Percentiles rank a stretch among this genome's conserved stretches.
These are phyloP conservation scores for Boletus reticuloceps DNA, from an alignment of 768 basidiomycete species.

Conservation along the genomic window DNA sequence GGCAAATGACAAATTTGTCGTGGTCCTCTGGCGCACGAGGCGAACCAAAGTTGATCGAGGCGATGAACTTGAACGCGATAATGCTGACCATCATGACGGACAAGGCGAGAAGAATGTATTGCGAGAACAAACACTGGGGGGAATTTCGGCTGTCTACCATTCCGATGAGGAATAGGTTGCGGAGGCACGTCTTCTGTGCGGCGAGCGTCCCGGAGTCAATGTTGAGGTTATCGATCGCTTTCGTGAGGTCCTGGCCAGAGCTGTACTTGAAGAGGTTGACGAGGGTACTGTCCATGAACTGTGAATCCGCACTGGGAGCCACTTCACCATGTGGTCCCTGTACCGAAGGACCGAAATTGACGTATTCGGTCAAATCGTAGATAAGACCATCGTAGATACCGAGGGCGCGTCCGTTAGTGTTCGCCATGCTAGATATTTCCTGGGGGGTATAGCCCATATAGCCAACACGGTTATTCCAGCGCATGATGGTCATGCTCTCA, in stretches of 20 bases:
- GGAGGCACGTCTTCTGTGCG: constrained; percentile 82
- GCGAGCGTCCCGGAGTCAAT: constrained; percentile 60
- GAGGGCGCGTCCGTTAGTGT: constrained; percentile 50
- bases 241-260: constrained; percentile 81
- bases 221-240: constrained; percentile 57
- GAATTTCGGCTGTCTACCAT: constrained; percentile 91
- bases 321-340: constrained; percentile 47
- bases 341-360: constrained; percentile 63
- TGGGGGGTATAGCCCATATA: constrained; percentile 83
- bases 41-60: constrained; percentile 80
- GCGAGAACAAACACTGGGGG: constrained; percentile 87
- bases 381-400: constrained; percentile 87
- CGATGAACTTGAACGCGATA: constrained; percentile 95
- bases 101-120: constrained; percentile 85
- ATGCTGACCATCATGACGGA: constrained; percentile 92
- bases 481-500: constrained; percentile 90
- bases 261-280: constrained; percentile 73
- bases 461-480: constrained; percentile 84
- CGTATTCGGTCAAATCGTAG: constrained; percentile 84
- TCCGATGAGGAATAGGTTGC: constrained; percentile 91
- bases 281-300: constrained; percentile 74
- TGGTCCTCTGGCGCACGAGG: constrained; percentile 87
- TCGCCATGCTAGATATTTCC: constrained; percentile 71
- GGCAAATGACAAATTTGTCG: constrained; percentile 97
- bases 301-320: constrained; percentile 40